Evolutionary conservation across 176 grass and related monocot genomes (phyloP), one percentile per base, ranked within the genome.

Genomic region (Phoenix dactylifera): DNA sequence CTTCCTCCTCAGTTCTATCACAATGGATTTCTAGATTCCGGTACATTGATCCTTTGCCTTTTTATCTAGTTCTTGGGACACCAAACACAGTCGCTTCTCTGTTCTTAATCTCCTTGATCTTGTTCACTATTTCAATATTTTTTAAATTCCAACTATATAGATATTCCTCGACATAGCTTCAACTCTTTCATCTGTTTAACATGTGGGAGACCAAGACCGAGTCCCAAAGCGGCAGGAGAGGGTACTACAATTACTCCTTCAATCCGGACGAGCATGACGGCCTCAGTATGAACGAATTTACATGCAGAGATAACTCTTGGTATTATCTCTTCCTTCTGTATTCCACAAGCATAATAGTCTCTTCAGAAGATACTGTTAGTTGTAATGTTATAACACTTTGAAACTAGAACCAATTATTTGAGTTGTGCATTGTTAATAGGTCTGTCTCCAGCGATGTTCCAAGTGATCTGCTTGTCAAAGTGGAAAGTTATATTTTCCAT

Each of bases 171-270:
- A 12, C 35, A 44, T 6, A 14, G 35, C 35, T 44, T 14, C 35
- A 12, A 44, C 35, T 44, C 10, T 44, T 44, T 12, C 10, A 44
- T 44, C 35, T 19, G 10, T 39, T 39, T 5, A 39, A 6, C 54
- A 96, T 96, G 91, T 96, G 83, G 91, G 91, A 96, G 59, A 74
- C 77, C 7, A 83, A 96, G 86, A 80, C 80, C 49, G 74, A 81
- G 16, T 52, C 59, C 50, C 67, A 76, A 26, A 80, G 18, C 7
- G 49, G 49, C 15, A 18, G 15, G 49, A 77, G 83, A 52, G 86
- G 88, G 68, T 71, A 64, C 5, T 81, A 80, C 25, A 76, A 84
- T 70, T 56, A 78, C 60, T 85, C 83, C 51, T 60, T 77, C 32
- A 62, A 74, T 23, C 73, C 78, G 5, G 77, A 73, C 56, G 66